Conservation (phyloP, 2,329 filamentous ascomycete species). For the Ilyonectria robusta region DNA sequence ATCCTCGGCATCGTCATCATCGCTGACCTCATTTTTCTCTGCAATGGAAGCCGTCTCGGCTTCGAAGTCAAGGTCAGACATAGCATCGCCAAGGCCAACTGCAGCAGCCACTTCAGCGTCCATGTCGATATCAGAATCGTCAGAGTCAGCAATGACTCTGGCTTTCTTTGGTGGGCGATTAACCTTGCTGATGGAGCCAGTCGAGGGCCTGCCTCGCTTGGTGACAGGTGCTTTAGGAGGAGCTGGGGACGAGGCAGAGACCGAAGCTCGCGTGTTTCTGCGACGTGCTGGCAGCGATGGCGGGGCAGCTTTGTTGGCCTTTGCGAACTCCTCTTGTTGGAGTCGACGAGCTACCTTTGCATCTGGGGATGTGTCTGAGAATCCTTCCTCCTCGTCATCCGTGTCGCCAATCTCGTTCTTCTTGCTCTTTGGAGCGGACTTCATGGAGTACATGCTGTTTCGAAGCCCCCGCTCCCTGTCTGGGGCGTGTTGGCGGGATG, state of each 20-base stretch:
- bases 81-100: conserved; percentile 35
- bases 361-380: conserved; percentile 45
- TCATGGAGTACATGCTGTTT: conserved; percentile 64
- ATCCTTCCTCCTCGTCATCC: conserved; percentile 51
- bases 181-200: conserved; percentile 28
- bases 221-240: conserved; percentile 23
- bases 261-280: conserved; percentile 29
- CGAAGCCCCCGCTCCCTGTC: conserved; percentile 51
- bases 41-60: conserved; percentile 34
- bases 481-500: conserved; percentile 26
- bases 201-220: conserved; percentile 48
- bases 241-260: conserved; percentile 19
- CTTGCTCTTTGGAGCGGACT: conserved; percentile 61
- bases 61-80: conserved; percentile 28
- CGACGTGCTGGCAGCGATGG: conserved; percentile 31
- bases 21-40: conserved; percentile 34
- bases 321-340: conserved; percentile 52
- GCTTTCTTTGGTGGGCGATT: conserved; percentile 50
- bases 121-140: conserved; percentile 50
- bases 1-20: conserved; percentile 33
- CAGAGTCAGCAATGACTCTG: conserved; percentile 50
- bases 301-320: conserved; percentile 16
- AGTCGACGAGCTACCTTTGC: conserved; percentile 52
- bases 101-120: conserved; percentile 51
- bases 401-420: conserved; percentile 58